Base-by-base conservation (phyloP, 306 rosid species). In the Gillenia trifoliata region DNA sequence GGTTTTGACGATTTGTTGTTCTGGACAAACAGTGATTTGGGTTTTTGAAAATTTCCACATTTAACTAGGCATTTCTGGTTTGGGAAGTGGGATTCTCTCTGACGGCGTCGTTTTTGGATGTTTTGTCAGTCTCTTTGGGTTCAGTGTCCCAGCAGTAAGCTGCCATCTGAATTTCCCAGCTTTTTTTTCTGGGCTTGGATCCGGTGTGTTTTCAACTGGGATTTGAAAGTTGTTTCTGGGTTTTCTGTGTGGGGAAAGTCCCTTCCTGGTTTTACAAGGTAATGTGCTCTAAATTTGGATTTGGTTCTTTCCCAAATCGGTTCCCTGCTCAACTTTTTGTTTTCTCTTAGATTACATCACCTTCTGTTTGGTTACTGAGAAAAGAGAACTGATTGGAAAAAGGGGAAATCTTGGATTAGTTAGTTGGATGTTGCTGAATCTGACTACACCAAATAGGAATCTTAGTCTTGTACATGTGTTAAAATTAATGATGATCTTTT, bases 91-190 rank as follows among this genome's bases (percentile, higher is more conserved):
- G 86, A 90, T 85, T 84, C 83, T 80, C 81, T 83, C 67, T 81
- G 45, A 62, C 31, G 31, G 10, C 13, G 17, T 70, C 64, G 65
- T 28, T 45, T 45, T 68, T 54, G 45, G 66, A 5, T 52, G 12
- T 62, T 75, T 83, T 89, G 92, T 93, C 92, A 86, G 92, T 84
- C 86, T 79, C 85, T 78, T 89, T 76, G 88, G 86, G 88, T 89
- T 80, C 77, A 66, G 82, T 86, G 85, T 76, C 38, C 66, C 29
- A 74, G 82, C 34, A 79, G 78, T 93, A 45, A 5, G 80, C 77
- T 40, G 70, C 71, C 73, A 81, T 77, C 82, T 80, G 79, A 84
- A 74, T 72, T 75, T 87, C 75, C 80, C 52, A 47, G 52, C 20
- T 16, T 47, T 47, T 47, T 4, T 4, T 2, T 83, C 67, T 25